Percentiles rank a stretch among this genome's conserved stretches.
These are phyloP conservation scores for Neurospora hispaniola DNA, from an alignment of 495 filamentous ascomycete species.

Conservation along the genomic window DNA sequence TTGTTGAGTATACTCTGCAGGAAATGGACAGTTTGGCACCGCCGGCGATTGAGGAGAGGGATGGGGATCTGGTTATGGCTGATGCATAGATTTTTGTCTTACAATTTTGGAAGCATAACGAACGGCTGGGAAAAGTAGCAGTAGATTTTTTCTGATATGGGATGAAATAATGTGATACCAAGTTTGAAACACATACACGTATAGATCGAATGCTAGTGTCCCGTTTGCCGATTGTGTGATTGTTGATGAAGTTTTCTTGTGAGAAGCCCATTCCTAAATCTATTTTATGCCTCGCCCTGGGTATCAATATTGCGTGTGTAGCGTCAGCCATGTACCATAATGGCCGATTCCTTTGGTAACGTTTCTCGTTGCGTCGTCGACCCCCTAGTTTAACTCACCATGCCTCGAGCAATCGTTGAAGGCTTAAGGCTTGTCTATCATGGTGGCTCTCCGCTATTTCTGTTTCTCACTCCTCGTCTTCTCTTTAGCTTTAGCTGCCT, in stretches of 20 bases:
- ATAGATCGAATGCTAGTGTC: not conserved
- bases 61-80: conserved; percentile 32
- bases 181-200: not conserved
- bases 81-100: conserved; percentile 15
- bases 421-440: not conserved
- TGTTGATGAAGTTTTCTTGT: not conserved
- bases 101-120: not conserved
- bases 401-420: not conserved
- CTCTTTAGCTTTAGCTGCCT: conserved; percentile 28
- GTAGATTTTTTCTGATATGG: not conserved
- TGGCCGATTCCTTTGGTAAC: not conserved
- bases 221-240: not conserved
- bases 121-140: not conserved
- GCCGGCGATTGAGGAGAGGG: conserved; percentile 21
- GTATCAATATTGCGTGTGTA: not conserved
- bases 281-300: not conserved
- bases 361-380: not conserved
- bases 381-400: not conserved
- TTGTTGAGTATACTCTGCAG: conserved; percentile 82
- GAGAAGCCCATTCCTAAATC: not conserved
- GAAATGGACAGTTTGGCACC: conserved; percentile 78
- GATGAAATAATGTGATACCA: not conserved
- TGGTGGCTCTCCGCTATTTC: not conserved
- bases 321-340: not conserved
- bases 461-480: conserved; percentile 13